Evolutionary conservation across 495 filamentous ascomycete species (phyloP), one percentile per base, ranked within the genome.

Genomic region (Penicillium lividum): DNA sequence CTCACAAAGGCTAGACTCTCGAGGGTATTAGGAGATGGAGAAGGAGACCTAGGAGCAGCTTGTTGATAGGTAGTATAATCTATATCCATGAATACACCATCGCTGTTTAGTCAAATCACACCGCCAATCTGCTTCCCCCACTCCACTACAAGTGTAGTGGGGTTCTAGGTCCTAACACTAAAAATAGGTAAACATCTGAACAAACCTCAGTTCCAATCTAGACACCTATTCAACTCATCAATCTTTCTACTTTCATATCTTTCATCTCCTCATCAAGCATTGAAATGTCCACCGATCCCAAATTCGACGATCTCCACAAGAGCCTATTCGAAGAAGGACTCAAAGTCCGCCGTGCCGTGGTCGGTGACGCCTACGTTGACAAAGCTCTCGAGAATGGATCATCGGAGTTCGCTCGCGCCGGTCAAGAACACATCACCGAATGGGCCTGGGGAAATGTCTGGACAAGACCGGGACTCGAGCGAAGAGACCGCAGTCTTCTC

Each of bases 291-390:
- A 54, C 54, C 28, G 51, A 61, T 22, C 56, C 61, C 0, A 59
- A 61, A 16, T 55, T 68, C 57, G 51, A 63, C 13, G 46, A 61
- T 8, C 54, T 62, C 22, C 82, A 83, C 74, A 74, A 80, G 51
- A 59, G 72, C 13, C 75, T 85, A 52, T 84, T 82, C 62, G 73
- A 83, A 3, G 74, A 80, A 56, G 82, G 83, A 18, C 68, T 84
- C 36, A 74, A 80, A 52, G 73, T 81, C 51, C 80, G 83, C 5
- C 71, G 77, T 13, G 67, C 64, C 40, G 77, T 81, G 9, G 64
- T 70, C 4, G 75, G 78, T 8, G 66, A 76, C 8, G 51, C 59
- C 6, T 75, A 80, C 51, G 77, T 80, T 45, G 47, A 64, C 33
- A 51, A 36, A 53, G 46, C 62, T 25, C 30, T 64, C 13, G 57